Evolutionary conservation across 805 yeast species (phyloP).

Genomic region (Sugiyamaella mastotermitis): DNA sequence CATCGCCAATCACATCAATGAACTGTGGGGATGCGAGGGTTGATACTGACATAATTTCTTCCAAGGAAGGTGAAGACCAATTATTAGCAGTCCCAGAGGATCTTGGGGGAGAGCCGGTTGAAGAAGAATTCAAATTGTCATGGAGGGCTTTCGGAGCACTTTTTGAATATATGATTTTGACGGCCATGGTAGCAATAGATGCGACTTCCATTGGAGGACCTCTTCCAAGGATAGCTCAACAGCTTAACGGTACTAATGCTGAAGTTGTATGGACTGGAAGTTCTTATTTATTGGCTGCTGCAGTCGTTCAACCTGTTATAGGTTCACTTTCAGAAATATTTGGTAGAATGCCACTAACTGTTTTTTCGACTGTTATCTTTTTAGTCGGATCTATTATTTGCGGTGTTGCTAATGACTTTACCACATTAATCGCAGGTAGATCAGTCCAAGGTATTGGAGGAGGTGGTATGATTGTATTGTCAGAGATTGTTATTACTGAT

Average conservation of each 20-base stretch:
- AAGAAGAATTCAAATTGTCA: conserved; percentile 8
- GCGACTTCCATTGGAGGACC: conserved; percentile 17
- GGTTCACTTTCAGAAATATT: conserved; percentile 19
- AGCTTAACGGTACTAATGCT: conserved; percentile 22
- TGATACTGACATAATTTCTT: too few species aligned
- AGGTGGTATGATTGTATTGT: conserved; percentile 46
- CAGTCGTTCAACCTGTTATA: conserved; percentile 15
- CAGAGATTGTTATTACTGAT: conserved; percentile 51
- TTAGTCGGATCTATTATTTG: conserved; percentile 57
- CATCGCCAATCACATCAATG: too few species aligned
- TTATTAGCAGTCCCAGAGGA: too few species aligned
- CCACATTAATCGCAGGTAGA: conserved; percentile 61
- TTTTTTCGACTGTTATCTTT: conserved; percentile 46
- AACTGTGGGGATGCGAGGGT: too few species aligned
- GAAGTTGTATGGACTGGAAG: conserved; percentile 29
- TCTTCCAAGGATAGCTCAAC: conserved; percentile 12
- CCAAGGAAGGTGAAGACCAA: too few species aligned
- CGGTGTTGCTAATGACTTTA: conserved; percentile 50
- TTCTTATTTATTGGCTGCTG: conserved; percentile 23
- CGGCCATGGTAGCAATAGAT: conserved; percentile 15
- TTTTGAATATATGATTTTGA: conserved; percentile 11
- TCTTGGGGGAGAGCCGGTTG: too few species aligned
- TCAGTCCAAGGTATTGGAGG: conserved; percentile 52
- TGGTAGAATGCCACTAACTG: conserved; percentile 42
- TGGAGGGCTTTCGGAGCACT: conserved; percentile 5